Base-by-base conservation (phyloP, 768 basidiomycete genomes). In the Steccherinum ochraceum region DNA sequence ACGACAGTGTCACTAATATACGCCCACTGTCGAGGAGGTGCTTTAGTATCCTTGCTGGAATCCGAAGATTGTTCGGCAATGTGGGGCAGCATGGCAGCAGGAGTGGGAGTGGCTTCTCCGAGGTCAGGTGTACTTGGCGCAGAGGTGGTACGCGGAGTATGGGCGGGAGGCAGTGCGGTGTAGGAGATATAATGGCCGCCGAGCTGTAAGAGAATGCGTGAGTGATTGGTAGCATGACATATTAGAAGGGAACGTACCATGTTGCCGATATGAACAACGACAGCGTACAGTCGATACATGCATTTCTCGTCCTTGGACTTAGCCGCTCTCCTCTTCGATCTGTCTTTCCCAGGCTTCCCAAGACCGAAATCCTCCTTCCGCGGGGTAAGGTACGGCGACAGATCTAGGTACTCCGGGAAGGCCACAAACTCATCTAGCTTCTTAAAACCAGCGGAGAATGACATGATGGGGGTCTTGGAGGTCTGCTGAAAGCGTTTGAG, bases 401-500 rank as follows among this genome's bases (percentile, higher is more conserved):
- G 61, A 62, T 98, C 91, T 21, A 98, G 74, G 52, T 75, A 72
- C 64, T 93, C 89, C 0, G 94, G 94, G 68, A 96, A 98, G 42
- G 88, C 78, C 21, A 96, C 81, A 56, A 81, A 93, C 61, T 95
- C 92, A 57, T 98, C 94, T 49, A 95, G 68, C 69, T 94, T 94
- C 74, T 89, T 90, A 67, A 87, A 87, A 18, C 83, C 81, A 43
- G 78, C 78, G 30, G 84, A 79, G 58, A 84, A 81, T 16, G 81
- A 79, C 52, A 84, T 68, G 51, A 80, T 67, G 3, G 79, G 74
- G 47, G 75, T 74, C 68, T 84, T 86, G 39, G 74, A 72, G 5
- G 84, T 75, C 62, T 95, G 93, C 67, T 95, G 91, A 69, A 98
- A 98, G 43, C 94, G 80, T 70, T 97, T 97, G 46, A 96, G 77